A percentile compares a stretch with the other conserved stretches of the same genome.
Conservation (phyloP, 768 basidiomycete genomes). For the Russula sp. region DNA sequence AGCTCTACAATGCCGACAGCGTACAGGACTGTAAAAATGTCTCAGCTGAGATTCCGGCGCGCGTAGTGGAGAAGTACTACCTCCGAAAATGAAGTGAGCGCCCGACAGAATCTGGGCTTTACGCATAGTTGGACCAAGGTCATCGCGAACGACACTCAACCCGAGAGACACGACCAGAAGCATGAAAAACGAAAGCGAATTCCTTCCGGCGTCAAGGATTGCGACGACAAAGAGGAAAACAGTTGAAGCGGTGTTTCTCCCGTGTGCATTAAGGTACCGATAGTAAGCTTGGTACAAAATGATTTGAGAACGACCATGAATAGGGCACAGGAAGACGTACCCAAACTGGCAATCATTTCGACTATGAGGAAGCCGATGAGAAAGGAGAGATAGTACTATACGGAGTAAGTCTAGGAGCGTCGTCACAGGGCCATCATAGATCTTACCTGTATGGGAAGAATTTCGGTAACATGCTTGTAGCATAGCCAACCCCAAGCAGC, state of each 20-base stretch:
- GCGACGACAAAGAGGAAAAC: conserved; percentile 95
- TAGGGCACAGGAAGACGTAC: conserved; percentile 40
- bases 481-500: conserved; percentile 81
- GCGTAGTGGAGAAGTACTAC: conserved; percentile 47
- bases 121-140: conserved; percentile 79
- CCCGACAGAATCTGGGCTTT: conserved; percentile 77
- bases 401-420: conserved; percentile 17
- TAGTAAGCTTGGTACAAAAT: conserved; percentile 65
- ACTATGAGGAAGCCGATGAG: conserved; percentile 82
- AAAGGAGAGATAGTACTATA: conserved; percentile 86
- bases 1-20: conserved; percentile 94
- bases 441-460: conserved; percentile 83
- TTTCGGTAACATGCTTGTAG: conserved; percentile 72
- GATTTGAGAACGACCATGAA: not conserved
- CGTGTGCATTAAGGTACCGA: conserved; percentile 88
- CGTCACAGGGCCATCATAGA: not conserved
- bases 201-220: conserved; percentile 92
- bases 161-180: conserved; percentile 90
- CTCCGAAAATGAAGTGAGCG: conserved; percentile 91
- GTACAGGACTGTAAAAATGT: conserved; percentile 64
- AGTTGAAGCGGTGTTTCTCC: conserved; percentile 66
- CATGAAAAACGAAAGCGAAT: conserved; percentile 94
- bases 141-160: conserved; percentile 86
- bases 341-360: conserved; percentile 93
- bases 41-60: not conserved